Evolutionary conservation across 306 rosid genomes (phyloP).

Genomic region (Dicorynia guianensis): DNA sequence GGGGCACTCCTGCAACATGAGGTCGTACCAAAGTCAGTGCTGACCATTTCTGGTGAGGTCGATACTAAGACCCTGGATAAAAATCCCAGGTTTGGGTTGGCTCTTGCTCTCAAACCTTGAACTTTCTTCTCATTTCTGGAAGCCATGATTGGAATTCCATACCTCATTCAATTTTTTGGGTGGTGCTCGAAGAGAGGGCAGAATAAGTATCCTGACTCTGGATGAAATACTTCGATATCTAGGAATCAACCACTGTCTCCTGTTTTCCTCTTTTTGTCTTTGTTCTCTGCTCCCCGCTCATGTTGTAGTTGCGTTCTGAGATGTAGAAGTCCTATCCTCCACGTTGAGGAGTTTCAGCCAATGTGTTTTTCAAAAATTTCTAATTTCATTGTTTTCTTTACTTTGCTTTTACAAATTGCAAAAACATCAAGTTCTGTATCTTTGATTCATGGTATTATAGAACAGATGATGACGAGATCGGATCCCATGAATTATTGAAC

Average conservation of each 20-base stretch:
- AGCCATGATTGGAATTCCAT: slow-evolving; percentile 33
- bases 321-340: slow-evolving; percentile 41
- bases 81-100: slow-evolving; percentile 85
- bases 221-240: slow-evolving; percentile 54
- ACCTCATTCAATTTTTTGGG: slow-evolving; percentile 66
- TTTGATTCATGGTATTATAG: background rate
- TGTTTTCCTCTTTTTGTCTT: slow-evolving; percentile 37
- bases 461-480: background rate
- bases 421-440: too few species aligned
- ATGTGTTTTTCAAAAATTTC: slow-evolving; percentile 20
- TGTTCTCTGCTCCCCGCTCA: slow-evolving; percentile 34
- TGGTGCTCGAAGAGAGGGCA: slow-evolving; percentile 63
- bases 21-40: slow-evolving; percentile 82
- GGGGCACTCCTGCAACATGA: slow-evolving; percentile 93
- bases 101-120: slow-evolving; percentile 91
- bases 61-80: slow-evolving; percentile 88
- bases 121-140: slow-evolving; percentile 34
- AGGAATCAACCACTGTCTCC: slow-evolving; percentile 38
- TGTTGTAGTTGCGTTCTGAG: slow-evolving; percentile 46
- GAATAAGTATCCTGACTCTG: slow-evolving; percentile 69
- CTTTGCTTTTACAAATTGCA: background rate
- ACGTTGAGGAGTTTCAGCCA: slow-evolving; percentile 32
- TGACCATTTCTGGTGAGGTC: slow-evolving; percentile 90
- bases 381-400: slow-evolving; percentile 11
- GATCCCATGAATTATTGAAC: too few species aligned